Evolutionary conservation across 768 basidiomycete genomes (phyloP), one percentile per base, ranked within the genome.

Genomic region (Naganishia randhawae): DNA sequence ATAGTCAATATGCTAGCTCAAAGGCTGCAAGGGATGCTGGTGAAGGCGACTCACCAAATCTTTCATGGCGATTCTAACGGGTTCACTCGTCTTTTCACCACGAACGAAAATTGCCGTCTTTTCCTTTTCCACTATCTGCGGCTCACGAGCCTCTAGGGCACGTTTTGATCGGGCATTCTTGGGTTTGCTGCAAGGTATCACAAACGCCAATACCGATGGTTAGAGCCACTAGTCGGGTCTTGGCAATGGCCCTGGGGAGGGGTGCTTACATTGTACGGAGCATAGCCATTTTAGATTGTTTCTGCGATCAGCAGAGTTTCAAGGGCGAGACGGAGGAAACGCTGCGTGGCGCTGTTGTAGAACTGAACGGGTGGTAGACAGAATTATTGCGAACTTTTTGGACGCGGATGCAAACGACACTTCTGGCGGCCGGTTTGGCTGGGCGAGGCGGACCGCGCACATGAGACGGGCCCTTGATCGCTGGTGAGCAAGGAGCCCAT

Each of bases 151-250:
- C 33, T 90, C 90, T 73, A 94, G 74, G 0, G 86, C 94, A 69
- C 96, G 85, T 81, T 98, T 99, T 16, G 90, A 89, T 39, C 95
- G 86, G 7, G 96, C 94, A 84, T 95, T 97, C 84, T 90, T 91
- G 25, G 96, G 92, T 83, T 95, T 97, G 75, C 88, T 89, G 69
- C 1, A 25, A 19, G 52, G 33, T 17, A 19, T 48, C 14, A n/a
- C 37, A 35, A 54, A 17, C 41, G 8, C 19, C 19, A n/a, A 11
- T n/a, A n/a, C 16, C 7, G 52, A 25, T 33, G 41, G 37, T 52
- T 29, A 54, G 52, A 27, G 51, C 1, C 19, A 22, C 27, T 31
- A 13, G 33, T n/a, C 10, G 17, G 50, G 37, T 27, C 41, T 39
- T 42, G 48, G 25, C 16, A 10, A 11, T 39, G 19, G n/a, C n/a